phyloP scores from a whole-genome alignment of 2,329 filamentous ascomycete species.

The Colletotrichum cuscutae region DNA sequence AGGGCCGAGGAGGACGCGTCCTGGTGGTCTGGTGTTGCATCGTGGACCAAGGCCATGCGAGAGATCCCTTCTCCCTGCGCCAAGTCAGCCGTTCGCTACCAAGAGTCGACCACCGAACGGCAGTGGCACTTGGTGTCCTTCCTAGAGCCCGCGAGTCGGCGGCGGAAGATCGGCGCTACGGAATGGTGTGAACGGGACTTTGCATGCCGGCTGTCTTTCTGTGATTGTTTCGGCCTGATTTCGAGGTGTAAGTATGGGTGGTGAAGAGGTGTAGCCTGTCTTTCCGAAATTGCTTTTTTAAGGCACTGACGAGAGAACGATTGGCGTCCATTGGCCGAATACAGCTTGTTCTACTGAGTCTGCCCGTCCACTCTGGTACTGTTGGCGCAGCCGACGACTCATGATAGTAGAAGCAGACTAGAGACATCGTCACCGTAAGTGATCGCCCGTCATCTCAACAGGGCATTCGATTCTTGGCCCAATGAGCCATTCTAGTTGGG shows the following conservation, averaged over 20 bases:
- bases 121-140: not conserved
- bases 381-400: not conserved
- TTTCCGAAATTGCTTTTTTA: not conserved
- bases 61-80: not conserved
- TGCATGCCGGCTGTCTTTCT: conserved; percentile 15
- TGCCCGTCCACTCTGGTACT: not conserved
- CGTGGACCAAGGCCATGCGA: not conserved
- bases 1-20: not conserved
- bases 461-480: not conserved
- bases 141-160: not conserved
- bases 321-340: not conserved
- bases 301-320: not conserved
- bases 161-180: conserved; percentile 8
- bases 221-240: conserved; percentile 9
- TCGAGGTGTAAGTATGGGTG: not conserved
- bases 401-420: not conserved
- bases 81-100: conserved; percentile 22
- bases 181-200: conserved; percentile 19
- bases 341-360: too few relatives aligned
- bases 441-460: not conserved
- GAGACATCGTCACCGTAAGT: not conserved
- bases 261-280: not conserved
- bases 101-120: not conserved
- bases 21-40: not conserved
- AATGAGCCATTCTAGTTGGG: not conserved